Conservation (phyloP, 306 rosid genomes). For the Phaseolus lunatus region DNA sequence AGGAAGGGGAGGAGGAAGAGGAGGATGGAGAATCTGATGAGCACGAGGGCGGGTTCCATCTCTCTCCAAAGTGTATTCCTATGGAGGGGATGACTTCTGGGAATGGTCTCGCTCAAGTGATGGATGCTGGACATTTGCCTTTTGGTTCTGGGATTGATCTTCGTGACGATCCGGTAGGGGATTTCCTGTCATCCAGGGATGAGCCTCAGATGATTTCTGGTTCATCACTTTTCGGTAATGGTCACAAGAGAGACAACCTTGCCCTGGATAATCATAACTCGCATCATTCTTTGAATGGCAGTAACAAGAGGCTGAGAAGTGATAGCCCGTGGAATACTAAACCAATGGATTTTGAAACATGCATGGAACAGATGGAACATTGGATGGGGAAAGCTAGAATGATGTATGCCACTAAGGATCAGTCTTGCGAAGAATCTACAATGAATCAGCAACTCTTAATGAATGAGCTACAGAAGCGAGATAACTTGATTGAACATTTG, state of each 20-base stretch:
- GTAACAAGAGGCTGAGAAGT: constrained; percentile 71
- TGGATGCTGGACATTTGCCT: constrained; percentile 63
- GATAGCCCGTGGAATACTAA: constrained; percentile 72
- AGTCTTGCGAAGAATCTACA: constrained; percentile 58
- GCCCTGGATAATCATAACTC: constrained; percentile 61
- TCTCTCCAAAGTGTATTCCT: constrained; percentile 60
- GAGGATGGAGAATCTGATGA: constrained; percentile 61
- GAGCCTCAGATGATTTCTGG: constrained; percentile 65
- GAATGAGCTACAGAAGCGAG: constrained; percentile 77
- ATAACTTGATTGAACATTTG: constrained; percentile 59
- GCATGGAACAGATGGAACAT: constrained; percentile 71
- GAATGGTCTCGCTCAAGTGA: constrained; percentile 61
- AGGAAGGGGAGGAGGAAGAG: constrained; percentile 44
- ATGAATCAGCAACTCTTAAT: constrained; percentile 62
- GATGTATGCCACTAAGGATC: constrained; percentile 65
- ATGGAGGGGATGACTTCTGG: constrained; percentile 75
- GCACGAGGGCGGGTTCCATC: constrained; percentile 65
- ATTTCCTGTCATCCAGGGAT: constrained; percentile 73
- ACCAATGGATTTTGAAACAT: constrained; percentile 58
- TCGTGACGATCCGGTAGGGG: constrained; percentile 62
- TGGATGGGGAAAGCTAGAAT: constrained; percentile 75
- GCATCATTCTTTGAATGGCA: constrained; percentile 60
- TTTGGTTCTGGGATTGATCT: constrained; percentile 72
- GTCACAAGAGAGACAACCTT: constrained; percentile 70
- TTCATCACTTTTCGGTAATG: constrained; percentile 67